Base-by-base conservation (phyloP, 1,139 yeast genomes). In the Saccharomycopsis hybrid region DNA sequence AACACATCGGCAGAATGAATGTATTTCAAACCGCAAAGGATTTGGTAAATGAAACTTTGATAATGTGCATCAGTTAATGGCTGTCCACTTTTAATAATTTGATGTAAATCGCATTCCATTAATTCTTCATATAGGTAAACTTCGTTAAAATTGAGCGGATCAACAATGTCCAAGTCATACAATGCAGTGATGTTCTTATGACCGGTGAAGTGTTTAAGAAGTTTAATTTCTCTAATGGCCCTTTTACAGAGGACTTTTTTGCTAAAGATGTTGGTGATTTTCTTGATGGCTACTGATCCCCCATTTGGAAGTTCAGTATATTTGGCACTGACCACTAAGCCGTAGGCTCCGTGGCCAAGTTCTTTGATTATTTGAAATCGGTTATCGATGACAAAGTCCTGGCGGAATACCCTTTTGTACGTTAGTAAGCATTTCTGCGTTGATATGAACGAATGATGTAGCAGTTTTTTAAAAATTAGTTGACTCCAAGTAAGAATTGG, bases 61-160 rank as follows among this genome's bases (percentile, higher is more conserved):
- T 86, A 90, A 65, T 92, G 98, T 39, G 90, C 87, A 64, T 92
- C 97, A 0, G 97, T 89, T 59, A 92, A 73, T 1, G 96, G 89
- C 66, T 92, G 98, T 31, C 90, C 89, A 3, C 96, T 87, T 58
- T 95, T 75, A 54, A 92, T 92, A 61, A 92, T 92, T 65, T 92
- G 97, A 64, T 90, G 97, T 87, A 92, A 83, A 65, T 92, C 98
- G 68, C 97, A 92, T 65, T 92, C 98, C 97, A 92, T 89, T 58
- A 89, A 71, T 66, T 90, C 97, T 66, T 92, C 97, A 62, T 92
- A 92, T 5, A 92, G 72, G 59, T 92, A 92, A 11, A 92, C 77
- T 61, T 95, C 98, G 65, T 90, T 89, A 71, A 90, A 90, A 55
- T 79, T 80, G 43, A 82, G 82, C 49, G 95, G 85, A 48, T 85